These are phyloP conservation scores for Phaffia australis DNA, from an alignment of 768 basidiomycete species.

Conservation along the genomic window DNA sequence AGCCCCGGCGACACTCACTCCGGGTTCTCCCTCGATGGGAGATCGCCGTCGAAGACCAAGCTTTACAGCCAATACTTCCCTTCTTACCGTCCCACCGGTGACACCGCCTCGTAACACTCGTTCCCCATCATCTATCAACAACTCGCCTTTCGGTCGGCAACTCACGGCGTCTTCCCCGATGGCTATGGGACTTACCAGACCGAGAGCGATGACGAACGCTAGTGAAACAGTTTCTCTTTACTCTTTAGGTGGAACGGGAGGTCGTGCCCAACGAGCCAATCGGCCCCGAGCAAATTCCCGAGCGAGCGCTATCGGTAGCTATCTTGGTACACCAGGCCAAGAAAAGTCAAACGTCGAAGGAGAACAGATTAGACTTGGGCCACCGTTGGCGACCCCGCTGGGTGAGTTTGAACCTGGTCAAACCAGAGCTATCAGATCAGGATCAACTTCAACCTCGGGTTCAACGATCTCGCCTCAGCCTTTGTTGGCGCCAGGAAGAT, in stretches of 20 bases:
- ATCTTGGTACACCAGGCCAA: too few species aligned
- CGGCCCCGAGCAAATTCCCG: not conserved
- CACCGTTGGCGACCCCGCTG: not conserved
- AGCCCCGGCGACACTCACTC: constrained; percentile 12
- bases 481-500: not conserved
- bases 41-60: constrained; percentile 6
- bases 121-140: constrained; percentile 1
- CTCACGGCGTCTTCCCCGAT: constrained; percentile 3
- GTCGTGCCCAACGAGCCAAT: constrained; percentile 33
- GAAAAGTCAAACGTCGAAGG: not conserved
- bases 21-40: not conserved
- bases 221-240: constrained; percentile 27
- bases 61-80: constrained; percentile 25
- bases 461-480: not conserved
- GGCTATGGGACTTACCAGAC: constrained; percentile 5
- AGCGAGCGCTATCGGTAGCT: not conserved
- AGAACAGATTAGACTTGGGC: not conserved
- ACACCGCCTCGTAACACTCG: constrained; percentile 24
- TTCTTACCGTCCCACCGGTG: constrained; percentile 22
- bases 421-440: not conserved
- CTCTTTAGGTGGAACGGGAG: constrained; percentile 38
- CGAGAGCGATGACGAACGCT: constrained; percentile 22
- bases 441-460: not conserved
- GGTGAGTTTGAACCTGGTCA: not conserved
- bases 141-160: not conserved